phyloP scores from a whole-genome alignment of 2,329 filamentous ascomycete genomes.

The Fusarium devonianum region DNA sequence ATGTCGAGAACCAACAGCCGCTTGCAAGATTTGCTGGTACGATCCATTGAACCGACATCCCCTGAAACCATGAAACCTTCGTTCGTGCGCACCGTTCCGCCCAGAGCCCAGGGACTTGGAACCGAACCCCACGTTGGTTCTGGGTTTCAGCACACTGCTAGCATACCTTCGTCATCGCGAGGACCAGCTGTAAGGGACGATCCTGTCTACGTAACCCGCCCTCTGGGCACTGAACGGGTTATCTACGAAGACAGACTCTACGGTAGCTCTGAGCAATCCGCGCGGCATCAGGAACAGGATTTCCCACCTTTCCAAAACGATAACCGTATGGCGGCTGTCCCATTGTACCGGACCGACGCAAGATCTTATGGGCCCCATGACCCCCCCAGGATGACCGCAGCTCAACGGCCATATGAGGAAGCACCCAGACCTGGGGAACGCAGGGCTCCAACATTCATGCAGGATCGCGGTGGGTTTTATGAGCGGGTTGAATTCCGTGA shows the following conservation, averaged over 20 bases:
- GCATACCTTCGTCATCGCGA: constrained; percentile 31
- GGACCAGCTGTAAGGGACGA: constrained; percentile 27
- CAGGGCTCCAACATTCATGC: constrained; percentile 49
- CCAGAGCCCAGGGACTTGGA: constrained; percentile 36
- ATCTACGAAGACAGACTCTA: constrained; percentile 11
- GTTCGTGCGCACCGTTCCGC: constrained; percentile 46
- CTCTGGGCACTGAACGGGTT: constrained; percentile 24
- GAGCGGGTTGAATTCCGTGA: constrained; percentile 43
- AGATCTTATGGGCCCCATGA: constrained; percentile 27
- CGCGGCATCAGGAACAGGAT: constrained; percentile 16
- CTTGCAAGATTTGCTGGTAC: constrained; percentile 54
- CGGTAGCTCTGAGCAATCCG: constrained; percentile 10
- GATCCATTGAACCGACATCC: constrained; percentile 55
- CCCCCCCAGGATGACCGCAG: constrained; percentile 27
- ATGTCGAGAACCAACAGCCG: constrained; percentile 21
- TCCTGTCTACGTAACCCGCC: constrained; percentile 21
- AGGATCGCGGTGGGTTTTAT: constrained; percentile 50
- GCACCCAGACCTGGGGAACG: constrained; percentile 43
- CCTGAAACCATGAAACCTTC: constrained; percentile 47
- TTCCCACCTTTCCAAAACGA: constrained; percentile 14
- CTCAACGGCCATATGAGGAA: constrained; percentile 44
- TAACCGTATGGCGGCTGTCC: constrained; percentile 12
- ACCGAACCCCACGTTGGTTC: constrained; percentile 30
- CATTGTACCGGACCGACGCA: constrained; percentile 22
- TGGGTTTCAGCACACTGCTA: constrained; percentile 32